Percentiles rank a stretch among this genome's conserved stretches.
These are phyloP conservation scores for Dillenia suffruticosa DNA, from an alignment of 164 flowering plant species.

Conservation along the genomic window DNA sequence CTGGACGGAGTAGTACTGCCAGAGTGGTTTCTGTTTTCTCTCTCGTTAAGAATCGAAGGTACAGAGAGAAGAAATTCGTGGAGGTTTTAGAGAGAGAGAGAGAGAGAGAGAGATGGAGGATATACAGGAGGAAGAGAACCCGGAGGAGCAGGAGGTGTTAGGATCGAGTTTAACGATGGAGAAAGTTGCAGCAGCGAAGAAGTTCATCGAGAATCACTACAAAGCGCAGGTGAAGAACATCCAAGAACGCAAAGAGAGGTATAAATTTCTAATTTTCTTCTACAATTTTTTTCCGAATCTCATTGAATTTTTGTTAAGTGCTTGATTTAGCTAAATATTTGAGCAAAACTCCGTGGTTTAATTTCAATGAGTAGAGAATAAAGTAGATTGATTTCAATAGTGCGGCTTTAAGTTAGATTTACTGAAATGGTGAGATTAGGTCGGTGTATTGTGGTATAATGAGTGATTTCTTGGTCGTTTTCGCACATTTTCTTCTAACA, in stretches of 20 bases:
- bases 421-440: too few species aligned
- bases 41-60: background rate
- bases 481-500: too few species aligned
- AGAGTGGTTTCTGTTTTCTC: too few species aligned
- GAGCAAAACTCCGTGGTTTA: too few species aligned
- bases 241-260: conserved; percentile 79
- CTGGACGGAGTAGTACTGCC: too few species aligned
- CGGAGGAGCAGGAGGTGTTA: conserved; percentile 31
- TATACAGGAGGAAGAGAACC: conserved; percentile 15
- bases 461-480: too few species aligned
- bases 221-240: conserved; percentile 79
- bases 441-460: too few species aligned
- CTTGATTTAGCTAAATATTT: too few species aligned
- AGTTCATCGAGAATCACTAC: conserved; percentile 89
- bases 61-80: conserved; percentile 1
- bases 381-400: too few species aligned
- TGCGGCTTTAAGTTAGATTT: too few species aligned
- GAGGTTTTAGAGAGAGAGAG: conserved; percentile 9
- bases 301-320: too few species aligned
- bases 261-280: background rate
- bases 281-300: background rate
- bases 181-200: conserved; percentile 89
- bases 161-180: conserved; percentile 74
- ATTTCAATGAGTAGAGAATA: too few species aligned
- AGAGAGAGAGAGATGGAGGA: conserved; percentile 32